These are phyloP conservation scores for Gentiana macrophylla DNA, from an alignment of 257 asterid genomes.

Conservation along the genomic window DNA sequence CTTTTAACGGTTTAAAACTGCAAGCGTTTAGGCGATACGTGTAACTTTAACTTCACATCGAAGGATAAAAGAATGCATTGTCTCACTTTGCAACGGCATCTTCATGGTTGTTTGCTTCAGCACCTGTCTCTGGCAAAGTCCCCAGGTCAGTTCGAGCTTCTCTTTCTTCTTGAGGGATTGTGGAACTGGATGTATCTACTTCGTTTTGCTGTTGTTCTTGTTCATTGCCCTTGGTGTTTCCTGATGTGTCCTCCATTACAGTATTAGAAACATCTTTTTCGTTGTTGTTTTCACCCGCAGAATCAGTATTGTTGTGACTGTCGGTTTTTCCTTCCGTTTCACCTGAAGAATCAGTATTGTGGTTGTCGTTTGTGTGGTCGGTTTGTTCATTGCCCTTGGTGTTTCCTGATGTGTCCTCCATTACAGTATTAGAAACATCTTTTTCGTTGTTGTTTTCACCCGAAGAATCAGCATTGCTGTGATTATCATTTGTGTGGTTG, in stretches of 20 bases:
- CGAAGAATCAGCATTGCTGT: slow-evolving; percentile 32
- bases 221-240: slow-evolving; percentile 16
- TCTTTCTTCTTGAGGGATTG: slow-evolving; percentile 48
- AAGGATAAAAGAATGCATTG: slow-evolving; percentile 9
- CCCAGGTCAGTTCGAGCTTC: slow-evolving; percentile 54
- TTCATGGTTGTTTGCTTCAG: slow-evolving; percentile 26
- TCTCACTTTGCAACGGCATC: slow-evolving; percentile 49
- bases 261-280: slow-evolving; percentile 18
- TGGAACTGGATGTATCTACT: slow-evolving; percentile 29
- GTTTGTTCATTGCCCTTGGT: slow-evolving; percentile 18
- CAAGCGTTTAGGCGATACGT: slow-evolving; percentile 4
- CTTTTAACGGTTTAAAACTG: slow-evolving; percentile 1
- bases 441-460: slow-evolving; percentile 21
- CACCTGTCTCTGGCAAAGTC: slow-evolving; percentile 58
- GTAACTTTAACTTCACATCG: slow-evolving; percentile 18
- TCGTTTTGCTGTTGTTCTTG: slow-evolving; percentile 16
- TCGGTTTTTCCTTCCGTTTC: slow-evolving; percentile 24
- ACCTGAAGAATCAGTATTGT: slow-evolving; percentile 13
- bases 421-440: slow-evolving; percentile 16
- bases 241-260: slow-evolving; percentile 12
- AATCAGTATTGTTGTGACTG: slow-evolving; percentile 36
- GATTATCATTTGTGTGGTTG: slow-evolving; percentile 19
- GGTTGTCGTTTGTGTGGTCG: slow-evolving; percentile 23
- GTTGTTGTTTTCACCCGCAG: slow-evolving; percentile 24
- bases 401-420: slow-evolving; percentile 15